Conservation (phyloP, 495 filamentous ascomycete species). For the Aspergillus hancockii region DNA sequence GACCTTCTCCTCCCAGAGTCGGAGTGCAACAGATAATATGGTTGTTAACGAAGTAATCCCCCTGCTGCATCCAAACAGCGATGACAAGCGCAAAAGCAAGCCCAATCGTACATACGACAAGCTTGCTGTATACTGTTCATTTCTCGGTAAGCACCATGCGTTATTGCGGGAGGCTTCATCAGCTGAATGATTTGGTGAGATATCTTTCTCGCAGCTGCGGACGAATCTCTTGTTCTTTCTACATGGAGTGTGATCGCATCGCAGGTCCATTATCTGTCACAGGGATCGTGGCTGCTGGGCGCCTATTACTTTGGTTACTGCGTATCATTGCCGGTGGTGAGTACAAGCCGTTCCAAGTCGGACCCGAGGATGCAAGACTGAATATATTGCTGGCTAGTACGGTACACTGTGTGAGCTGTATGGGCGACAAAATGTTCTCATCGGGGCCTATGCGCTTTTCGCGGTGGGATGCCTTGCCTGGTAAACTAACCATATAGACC, state of each 20-base stretch:
- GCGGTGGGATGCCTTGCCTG: slow-evolving; percentile 31
- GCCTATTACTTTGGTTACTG: slow-evolving; percentile 39
- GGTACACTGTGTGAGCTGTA: slow-evolving; percentile 29
- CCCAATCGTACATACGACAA: not conserved
- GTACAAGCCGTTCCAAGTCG: slow-evolving; percentile 1
- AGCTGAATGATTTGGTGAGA: slow-evolving; percentile 18
- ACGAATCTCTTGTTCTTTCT: slow-evolving; percentile 35
- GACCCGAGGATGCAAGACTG: not conserved
- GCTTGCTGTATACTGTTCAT: not conserved
- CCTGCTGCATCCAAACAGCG: not conserved
- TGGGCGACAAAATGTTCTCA: slow-evolving; percentile 31
- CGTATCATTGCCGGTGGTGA: slow-evolving; percentile 36
- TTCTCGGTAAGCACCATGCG: not conserved
- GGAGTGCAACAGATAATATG: no score
- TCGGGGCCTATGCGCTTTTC: slow-evolving; percentile 35
- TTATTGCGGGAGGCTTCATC: not conserved
- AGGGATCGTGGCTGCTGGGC: slow-evolving; percentile 35
- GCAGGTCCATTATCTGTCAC: slow-evolving; percentile 27
- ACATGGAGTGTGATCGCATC: slow-evolving; percentile 37
- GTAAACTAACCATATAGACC: slow-evolving; percentile 26
- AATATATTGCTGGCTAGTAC: slow-evolving; percentile 23
- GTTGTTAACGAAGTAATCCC: not conserved
- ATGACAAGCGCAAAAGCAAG: not conserved
- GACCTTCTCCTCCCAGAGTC: no score
- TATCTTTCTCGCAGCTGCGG: slow-evolving; percentile 34